Evolutionary conservation across 352 stramenopile species (phyloP), one percentile per base, ranked within the genome.

Genomic region (Phytophthora fragariaefolia): DNA sequence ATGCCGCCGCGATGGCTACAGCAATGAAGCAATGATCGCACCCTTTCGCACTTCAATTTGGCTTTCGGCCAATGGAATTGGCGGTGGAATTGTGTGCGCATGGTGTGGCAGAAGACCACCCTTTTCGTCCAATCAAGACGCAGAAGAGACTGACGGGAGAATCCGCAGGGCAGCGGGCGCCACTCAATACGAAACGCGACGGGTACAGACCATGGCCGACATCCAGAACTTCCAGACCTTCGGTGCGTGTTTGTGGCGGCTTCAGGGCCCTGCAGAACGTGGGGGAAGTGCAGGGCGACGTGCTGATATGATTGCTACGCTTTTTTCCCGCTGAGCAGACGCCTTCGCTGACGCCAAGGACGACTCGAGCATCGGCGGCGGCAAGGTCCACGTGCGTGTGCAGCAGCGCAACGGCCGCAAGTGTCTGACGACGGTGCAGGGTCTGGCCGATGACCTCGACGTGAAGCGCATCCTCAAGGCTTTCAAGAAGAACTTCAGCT

Each of bases 401-500:
- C 98, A 99, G 89, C 98, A 99, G 89, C 96, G 98, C 69, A 99
- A 99, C 77, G 97, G 98, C 49, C 91, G 97, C 66, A 99, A 99
- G 89, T 99, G 97, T 97, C 97, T 99, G 77, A 99, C 97, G 52
- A 99, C 98, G 6, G 93, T 99, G 24, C 97, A 98, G 73, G 98
- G 97, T 32, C 86, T 99, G 55, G 97, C 97, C 1, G 93, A 99
- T 61, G 97, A 99, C 83, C 85, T 99, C 62, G 97, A 99, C 75
- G 85, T 99, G 52, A 99, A 99, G 87, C 89, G 97, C 55, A 99
- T 99, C 82, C 96, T 98, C 67, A 99, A 99, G 83, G 98, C 97
- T 48, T 99, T 99, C 77, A 99, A 99, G 91, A 99, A 99, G 88
- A 99, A 99, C 82, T 99, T 99, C 76, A 98, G 91, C 76, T 99